Percentiles rank a stretch among this genome's conserved stretches.
Conservation (phyloP, 129 eudicot species). For the Cynara cardunculus region DNA sequence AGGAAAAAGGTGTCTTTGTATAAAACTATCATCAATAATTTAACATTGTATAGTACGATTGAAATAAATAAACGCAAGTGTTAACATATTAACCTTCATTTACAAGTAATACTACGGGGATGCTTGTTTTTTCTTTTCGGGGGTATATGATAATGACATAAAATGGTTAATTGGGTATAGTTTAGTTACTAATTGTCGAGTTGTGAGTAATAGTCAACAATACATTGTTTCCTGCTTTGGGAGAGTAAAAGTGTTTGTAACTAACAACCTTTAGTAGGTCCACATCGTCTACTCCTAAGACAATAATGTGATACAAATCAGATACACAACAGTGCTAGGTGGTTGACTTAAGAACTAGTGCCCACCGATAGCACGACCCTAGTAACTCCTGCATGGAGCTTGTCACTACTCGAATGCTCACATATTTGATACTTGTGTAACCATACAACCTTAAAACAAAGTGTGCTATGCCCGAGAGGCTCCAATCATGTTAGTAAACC, state of each 20-base stretch:
- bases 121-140: not conserved
- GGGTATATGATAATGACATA: not conserved
- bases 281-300: not conserved
- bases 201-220: not conserved
- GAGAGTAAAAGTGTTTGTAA: too few relatives aligned
- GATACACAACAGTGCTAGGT: not conserved
- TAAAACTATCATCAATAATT: too few relatives aligned
- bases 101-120: not conserved
- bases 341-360: not conserved
- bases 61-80: not conserved
- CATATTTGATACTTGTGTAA: not conserved
- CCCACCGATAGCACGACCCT: not conserved
- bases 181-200: not conserved
- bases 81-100: not conserved
- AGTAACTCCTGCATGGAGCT: not conserved
- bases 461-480: not conserved
- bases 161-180: not conserved
- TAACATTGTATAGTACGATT: too few relatives aligned
- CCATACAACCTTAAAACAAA: too few relatives aligned
- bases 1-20: not conserved
- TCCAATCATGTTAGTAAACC: not conserved
- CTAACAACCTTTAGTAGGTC: not conserved
- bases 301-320: not conserved
- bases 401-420: not conserved
- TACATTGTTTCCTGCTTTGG: not conserved